Conservation (phyloP, 1,284 basidiomycete genomes). For the Stereum hirsutum region DNA sequence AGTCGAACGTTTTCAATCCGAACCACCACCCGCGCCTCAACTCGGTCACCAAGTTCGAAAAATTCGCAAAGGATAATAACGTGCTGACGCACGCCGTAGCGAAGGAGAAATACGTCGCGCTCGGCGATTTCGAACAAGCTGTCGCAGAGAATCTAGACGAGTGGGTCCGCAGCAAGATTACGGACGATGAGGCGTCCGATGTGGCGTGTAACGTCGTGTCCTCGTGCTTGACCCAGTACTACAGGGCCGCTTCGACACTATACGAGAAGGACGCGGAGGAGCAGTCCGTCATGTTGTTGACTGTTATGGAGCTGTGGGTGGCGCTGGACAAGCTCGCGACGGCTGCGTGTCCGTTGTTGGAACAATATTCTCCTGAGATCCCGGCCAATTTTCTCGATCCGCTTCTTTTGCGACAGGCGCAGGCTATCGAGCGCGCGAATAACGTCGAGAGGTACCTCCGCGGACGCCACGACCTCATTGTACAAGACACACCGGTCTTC, state of each 20-base stretch:
- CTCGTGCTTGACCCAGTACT: slow-evolving; percentile 20
- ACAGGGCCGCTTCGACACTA: slow-evolving; percentile 13
- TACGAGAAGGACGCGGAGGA: slow-evolving; percentile 30
- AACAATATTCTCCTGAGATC: slow-evolving; percentile 36
- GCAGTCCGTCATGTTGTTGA: slow-evolving; percentile 32
- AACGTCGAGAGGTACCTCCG: slow-evolving; percentile 21
- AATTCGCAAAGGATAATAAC: not conserved
- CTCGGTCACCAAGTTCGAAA: not conserved
- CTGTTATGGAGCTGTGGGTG: slow-evolving; percentile 32
- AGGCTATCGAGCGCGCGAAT: slow-evolving; percentile 18
- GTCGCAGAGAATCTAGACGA: slow-evolving; percentile 8
- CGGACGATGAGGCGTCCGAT: not conserved
- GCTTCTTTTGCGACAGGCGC: slow-evolving; percentile 26
- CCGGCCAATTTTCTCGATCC: slow-evolving; percentile 24
- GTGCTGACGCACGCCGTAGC: not conserved
- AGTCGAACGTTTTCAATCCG: not conserved
- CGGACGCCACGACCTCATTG: slow-evolving; percentile 15
- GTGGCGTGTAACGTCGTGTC: slow-evolving; percentile 14
- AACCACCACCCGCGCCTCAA: not conserved
- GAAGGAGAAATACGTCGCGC: not conserved
- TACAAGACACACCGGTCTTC: slow-evolving; percentile 14
- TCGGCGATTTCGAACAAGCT: slow-evolving; percentile 4
- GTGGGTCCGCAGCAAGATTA: not conserved
- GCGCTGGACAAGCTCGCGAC: slow-evolving; percentile 29
- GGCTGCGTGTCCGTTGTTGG: slow-evolving; percentile 23